Base-by-base conservation (phyloP, 208 protist genomes). In the Leishmania martiniquensis region DNA sequence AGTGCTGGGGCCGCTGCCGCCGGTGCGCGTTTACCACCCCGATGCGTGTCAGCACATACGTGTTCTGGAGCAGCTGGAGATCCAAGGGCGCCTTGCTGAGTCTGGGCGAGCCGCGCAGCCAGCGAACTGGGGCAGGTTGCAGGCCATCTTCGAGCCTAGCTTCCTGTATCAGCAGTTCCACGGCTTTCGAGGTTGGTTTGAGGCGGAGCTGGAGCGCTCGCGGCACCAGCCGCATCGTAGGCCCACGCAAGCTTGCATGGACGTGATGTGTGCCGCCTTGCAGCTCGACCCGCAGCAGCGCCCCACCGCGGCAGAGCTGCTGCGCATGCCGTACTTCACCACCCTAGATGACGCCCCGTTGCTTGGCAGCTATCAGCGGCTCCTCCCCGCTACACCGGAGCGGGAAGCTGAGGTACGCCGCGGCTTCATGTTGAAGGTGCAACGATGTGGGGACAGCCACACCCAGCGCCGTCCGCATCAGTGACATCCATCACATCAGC, bases 311-410 rank as follows among this genome's bases (percentile, higher is more conserved):
- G 89, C 82, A 67, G 82, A 94, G 85, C 84, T 97, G 66, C 85
- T 96, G 70, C 75, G 91, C 32, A 93, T 94, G 85, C 89, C 91
- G 5, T 95, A 95, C 77, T 97, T 96, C 55, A 71, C 70, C 51
- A 83, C 80, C 25, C 42, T 83, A 42, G 80, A 83, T 37, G 80
- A 83, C 34, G 74, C 80, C 45, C 80, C 80, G 44, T 65, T 83
- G 39, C 17, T 55, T 37, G 69, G 74, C 42, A 77, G 37, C 42
- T 83, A 62, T 54, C 74, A 79, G 25, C 80, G 80, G 20, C 45
- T 68, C 13, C 47, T 74, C 15, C 49, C 75, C 22, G 62, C 69
- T 7, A 76, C 75, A 9, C 63, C 76, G 29, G 72, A 77, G 65
- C 57, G 75, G 51, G 81, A 85, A 60, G 81, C 76, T 15, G 75